These are phyloP conservation scores for Jackrogersella minutella DNA, from an alignment of 495 filamentous ascomycete species.

Conservation along the genomic window DNA sequence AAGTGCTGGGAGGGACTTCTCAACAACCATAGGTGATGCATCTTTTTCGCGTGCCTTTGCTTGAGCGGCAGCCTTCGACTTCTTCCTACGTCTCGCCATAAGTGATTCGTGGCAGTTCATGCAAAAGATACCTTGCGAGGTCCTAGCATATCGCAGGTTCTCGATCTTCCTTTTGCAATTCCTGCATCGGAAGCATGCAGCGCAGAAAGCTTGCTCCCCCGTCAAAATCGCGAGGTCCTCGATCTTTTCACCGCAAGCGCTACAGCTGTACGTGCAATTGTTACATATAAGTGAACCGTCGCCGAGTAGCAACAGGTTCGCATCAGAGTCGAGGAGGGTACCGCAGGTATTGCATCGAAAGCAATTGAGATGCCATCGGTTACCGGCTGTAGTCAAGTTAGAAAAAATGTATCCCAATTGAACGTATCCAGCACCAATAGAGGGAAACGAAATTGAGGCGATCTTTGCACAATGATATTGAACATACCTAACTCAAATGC, in stretches of 20 bases:
- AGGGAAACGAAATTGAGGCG: conserved; percentile 6
- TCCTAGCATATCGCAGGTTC: conserved; percentile 96
- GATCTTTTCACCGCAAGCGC: conserved; percentile 95
- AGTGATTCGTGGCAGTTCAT: conserved; percentile 99
- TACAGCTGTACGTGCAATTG: conserved; percentile 99
- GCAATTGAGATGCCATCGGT: conserved; percentile 99
- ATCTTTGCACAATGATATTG: neutral
- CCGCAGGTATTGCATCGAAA: conserved; percentile 98
- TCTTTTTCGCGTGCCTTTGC: conserved; percentile 68
- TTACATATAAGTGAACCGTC: conserved; percentile 99
- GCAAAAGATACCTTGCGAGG: conserved; percentile 98
- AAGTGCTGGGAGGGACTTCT: conserved; percentile 93
- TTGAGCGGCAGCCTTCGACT: conserved; percentile 70
- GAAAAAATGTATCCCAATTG: conserved; percentile 21
- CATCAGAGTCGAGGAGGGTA: conserved; percentile 96
- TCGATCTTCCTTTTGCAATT: conserved; percentile 99
- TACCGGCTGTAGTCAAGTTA: conserved; percentile 71
- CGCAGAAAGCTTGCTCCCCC: conserved; percentile 98
- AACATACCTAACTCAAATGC: conserved; percentile 95
- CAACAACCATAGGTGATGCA: conserved; percentile 71
- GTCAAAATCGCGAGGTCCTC: conserved; percentile 98
- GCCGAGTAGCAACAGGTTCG: conserved; percentile 94
- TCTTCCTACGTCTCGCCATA: conserved; percentile 94
- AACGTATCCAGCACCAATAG: conserved; percentile 3
- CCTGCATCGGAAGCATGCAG: conserved; percentile 94